These are phyloP conservation scores for Oryza coarctata DNA, from an alignment of 176 grass and related monocot species.

Conservation along the genomic window DNA sequence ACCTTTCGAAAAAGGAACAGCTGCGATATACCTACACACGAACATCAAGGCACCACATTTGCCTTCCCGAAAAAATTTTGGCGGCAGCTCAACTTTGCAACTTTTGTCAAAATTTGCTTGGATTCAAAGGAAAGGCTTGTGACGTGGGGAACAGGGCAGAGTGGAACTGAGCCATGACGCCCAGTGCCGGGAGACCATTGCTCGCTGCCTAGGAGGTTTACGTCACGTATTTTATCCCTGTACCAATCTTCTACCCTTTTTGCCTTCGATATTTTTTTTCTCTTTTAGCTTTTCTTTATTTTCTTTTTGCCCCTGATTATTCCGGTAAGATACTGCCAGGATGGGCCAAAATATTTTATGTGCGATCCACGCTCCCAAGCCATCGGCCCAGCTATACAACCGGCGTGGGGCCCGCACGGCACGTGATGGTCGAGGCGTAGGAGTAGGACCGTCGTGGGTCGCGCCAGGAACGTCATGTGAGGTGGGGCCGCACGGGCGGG, in stretches of 20 bases:
- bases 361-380: background rate
- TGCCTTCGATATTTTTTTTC: background rate
- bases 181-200: conserved; percentile 9
- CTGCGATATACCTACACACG: conserved; percentile 1
- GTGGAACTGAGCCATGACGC: background rate
- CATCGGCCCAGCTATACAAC: background rate
- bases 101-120: conserved; percentile 49
- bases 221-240: background rate
- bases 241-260: background rate
- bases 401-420: background rate
- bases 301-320: background rate
- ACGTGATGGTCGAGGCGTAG: background rate
- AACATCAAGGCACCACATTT: conserved; percentile 22
- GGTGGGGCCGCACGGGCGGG: background rate
- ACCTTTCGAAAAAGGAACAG: background rate
- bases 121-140: conserved; percentile 52
- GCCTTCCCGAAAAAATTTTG: conserved; percentile 7
- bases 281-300: background rate
- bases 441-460: background rate
- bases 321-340: background rate
- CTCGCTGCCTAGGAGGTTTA: conserved; percentile 30
- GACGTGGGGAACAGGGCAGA: conserved; percentile 5
- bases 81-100: conserved; percentile 2
- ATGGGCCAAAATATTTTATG: conserved; percentile 15
- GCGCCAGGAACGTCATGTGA: conserved; percentile 8